Percentiles rank a stretch among this genome's conserved stretches.
These are phyloP conservation scores for Gossypium anomalum DNA, from an alignment of 345 rosid species.

Conservation along the genomic window DNA sequence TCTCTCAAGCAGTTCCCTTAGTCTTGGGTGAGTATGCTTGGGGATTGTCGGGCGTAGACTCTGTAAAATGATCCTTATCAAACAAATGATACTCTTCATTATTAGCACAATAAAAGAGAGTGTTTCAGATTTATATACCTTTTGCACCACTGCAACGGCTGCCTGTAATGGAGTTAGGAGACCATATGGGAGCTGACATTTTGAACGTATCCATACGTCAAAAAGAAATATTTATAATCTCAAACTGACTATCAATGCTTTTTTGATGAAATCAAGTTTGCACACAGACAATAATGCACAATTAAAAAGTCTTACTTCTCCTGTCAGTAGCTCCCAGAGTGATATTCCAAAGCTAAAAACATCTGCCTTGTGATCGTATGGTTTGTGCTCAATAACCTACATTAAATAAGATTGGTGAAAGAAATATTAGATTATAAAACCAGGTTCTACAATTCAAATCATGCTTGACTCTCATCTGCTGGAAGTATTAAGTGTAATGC, in stretches of 20 bases:
- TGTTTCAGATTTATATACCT: slow-evolving; percentile 38
- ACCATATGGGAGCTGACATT: slow-evolving; percentile 70
- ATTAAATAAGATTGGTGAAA: slow-evolving; percentile 21
- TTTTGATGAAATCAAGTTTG: background rate
- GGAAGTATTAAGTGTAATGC: too few relatives aligned
- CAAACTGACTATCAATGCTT: background rate
- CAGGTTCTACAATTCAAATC: background rate
- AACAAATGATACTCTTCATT: too few relatives aligned
- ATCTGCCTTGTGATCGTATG: slow-evolving; percentile 89
- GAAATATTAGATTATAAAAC: background rate
- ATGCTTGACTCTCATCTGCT: background rate
- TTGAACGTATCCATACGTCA: slow-evolving; percentile 10
- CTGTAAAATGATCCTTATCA: slow-evolving; percentile 22
- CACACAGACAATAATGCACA: slow-evolving; percentile 12
- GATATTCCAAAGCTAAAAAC: slow-evolving; percentile 86
- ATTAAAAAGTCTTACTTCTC: slow-evolving; percentile 52
- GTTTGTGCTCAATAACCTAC: slow-evolving; percentile 94
- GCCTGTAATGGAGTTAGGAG: slow-evolving; percentile 83
- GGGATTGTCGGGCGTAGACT: slow-evolving; percentile 81
- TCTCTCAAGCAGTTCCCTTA: slow-evolving; percentile 70
- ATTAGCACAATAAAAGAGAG: background rate
- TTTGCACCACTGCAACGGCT: slow-evolving; percentile 90
- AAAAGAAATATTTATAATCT: background rate
- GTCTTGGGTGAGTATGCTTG: slow-evolving; percentile 62
- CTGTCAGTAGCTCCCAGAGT: slow-evolving; percentile 90